Evolutionary conservation across 2,329 filamentous ascomycete species (phyloP), one percentile per base, ranked within the genome.

Genomic region (Apiospora phragmitis): DNA sequence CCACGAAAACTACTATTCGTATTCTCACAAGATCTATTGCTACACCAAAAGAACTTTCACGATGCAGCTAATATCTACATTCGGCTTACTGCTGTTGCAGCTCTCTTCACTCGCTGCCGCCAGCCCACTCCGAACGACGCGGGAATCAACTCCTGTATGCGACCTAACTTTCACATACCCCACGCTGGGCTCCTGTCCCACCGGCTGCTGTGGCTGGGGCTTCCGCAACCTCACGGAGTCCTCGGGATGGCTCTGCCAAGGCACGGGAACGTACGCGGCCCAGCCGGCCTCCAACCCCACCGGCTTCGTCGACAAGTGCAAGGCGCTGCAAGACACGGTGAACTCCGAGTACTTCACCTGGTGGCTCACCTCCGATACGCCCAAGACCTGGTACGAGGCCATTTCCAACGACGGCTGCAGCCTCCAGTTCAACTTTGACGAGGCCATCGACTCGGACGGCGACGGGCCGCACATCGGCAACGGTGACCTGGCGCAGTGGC

Each of bases 201-300:
- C 24, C 24, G 65, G 65, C 65, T 67, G 65, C 41, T 67, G 65
- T 18, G 65, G 38, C 42, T 67, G 65, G 65, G 42, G n/a, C n/a
- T 67, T 67, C 65, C 16, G 26, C 41, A n/a, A 45, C 65, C 38
- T 42, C 21, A n/a, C 65, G 4, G 65, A 67, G 41, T 26, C 38
- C 26, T 45, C 38, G 14, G 38, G 38, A 9, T 67, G 65, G 38
- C 65, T 67, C 38, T 62, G 55, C 55, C 38, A 67, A 9, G 16
- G 16, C 24, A 67, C 65, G 41, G 41, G 24, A 9, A 24, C 41
- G 12, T 38, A 62, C 55, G 16, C 21, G 4, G 32, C 55, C 29
- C 9, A 62, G 55, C 55, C 55, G 32, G 41, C 38, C 14, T 21
- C 42, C 12, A 32, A 43, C 65, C 38, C 38, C 11, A 14, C n/a